A percentile compares a stretch with the other conserved stretches of the same genome.
phyloP scores from a whole-genome alignment of 768 basidiomycete species.

The Russula sp. region DNA sequence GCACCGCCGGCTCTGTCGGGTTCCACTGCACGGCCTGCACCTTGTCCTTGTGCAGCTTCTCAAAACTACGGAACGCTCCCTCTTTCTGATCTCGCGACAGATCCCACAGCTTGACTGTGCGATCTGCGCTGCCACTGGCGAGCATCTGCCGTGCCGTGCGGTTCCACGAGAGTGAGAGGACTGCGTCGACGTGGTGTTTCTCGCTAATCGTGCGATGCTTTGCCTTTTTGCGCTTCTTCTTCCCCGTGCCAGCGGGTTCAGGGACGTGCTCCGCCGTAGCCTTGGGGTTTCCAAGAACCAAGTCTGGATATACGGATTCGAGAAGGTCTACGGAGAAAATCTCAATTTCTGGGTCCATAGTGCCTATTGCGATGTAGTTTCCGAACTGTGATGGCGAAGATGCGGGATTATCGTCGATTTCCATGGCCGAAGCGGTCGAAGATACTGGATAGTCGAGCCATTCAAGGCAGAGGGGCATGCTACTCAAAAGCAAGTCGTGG shows the following conservation, averaged over 20 bases:
- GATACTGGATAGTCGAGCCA: slow-evolving; percentile 94
- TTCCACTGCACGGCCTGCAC: slow-evolving; percentile 98
- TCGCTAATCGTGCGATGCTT: slow-evolving; percentile 55
- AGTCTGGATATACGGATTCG: slow-evolving; percentile 89
- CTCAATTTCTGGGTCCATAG: slow-evolving; percentile 95
- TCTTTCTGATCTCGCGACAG: slow-evolving; percentile 55
- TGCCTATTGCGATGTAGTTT: slow-evolving; percentile 94
- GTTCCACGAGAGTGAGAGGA: slow-evolving; percentile 93
- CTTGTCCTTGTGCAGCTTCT: slow-evolving; percentile 79
- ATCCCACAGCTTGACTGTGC: slow-evolving; percentile 97
- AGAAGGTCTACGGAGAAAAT: slow-evolving; percentile 95
- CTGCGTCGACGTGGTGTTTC: slow-evolving; percentile 86
- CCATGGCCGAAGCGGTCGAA: slow-evolving; percentile 37
- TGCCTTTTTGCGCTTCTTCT: slow-evolving; percentile 90
- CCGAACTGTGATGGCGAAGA: slow-evolving; percentile 44
- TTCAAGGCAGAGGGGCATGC: slow-evolving; percentile 96
- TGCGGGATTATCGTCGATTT: slow-evolving; percentile 17
- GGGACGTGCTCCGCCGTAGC: slow-evolving; percentile 74
- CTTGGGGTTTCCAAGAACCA: slow-evolving; percentile 86
- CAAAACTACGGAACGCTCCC: slow-evolving; percentile 80
- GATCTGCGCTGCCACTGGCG: slow-evolving; percentile 88
- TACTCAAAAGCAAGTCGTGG: slow-evolving; percentile 96
- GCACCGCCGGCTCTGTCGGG: slow-evolving; percentile 73
- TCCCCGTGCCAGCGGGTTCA: slow-evolving; percentile 79
- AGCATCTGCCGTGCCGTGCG: slow-evolving; percentile 80